Evolutionary conservation across 768 basidiomycete genomes (phyloP).

Genomic region (Megacollybia marginata): DNA sequence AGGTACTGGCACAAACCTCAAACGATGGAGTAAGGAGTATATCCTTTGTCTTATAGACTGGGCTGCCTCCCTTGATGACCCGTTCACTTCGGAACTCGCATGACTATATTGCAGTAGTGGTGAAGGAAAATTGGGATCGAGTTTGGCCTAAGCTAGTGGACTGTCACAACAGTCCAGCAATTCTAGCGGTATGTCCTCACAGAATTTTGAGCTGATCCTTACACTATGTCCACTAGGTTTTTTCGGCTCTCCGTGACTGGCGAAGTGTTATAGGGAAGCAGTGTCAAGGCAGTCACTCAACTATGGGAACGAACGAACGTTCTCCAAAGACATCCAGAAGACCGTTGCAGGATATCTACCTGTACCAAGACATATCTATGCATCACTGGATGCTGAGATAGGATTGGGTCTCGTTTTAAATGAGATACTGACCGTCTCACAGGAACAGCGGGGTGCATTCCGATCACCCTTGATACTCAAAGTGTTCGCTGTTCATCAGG

Average conservation of each 20-base stretch:
- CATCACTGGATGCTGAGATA: too few species aligned
- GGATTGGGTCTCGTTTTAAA: too few species aligned
- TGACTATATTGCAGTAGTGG: neutral
- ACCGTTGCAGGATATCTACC: too few species aligned
- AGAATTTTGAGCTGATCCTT: too few species aligned
- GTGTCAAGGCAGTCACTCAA: neutral
- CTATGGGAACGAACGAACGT: too few species aligned
- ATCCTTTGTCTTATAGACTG: neutral
- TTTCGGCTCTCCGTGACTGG: neutral
- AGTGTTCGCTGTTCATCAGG: too few species aligned
- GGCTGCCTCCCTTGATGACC: neutral
- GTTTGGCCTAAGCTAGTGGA: neutral
- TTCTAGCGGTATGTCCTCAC: neutral
- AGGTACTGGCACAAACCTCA: neutral
- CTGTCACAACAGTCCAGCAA: constrained; percentile 1
- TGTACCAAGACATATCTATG: too few species aligned
- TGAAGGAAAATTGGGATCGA: too few species aligned
- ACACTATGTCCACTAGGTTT: constrained; percentile 1
- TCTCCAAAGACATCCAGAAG: too few species aligned
- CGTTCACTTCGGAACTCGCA: neutral
- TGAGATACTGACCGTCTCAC: too few species aligned
- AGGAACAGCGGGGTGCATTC: too few species aligned
- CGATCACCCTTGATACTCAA: too few species aligned
- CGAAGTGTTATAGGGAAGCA: neutral
- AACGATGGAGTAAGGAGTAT: neutral